phyloP scores from a whole-genome alignment of 257 asterid genomes.

The Ballota nigra region DNA sequence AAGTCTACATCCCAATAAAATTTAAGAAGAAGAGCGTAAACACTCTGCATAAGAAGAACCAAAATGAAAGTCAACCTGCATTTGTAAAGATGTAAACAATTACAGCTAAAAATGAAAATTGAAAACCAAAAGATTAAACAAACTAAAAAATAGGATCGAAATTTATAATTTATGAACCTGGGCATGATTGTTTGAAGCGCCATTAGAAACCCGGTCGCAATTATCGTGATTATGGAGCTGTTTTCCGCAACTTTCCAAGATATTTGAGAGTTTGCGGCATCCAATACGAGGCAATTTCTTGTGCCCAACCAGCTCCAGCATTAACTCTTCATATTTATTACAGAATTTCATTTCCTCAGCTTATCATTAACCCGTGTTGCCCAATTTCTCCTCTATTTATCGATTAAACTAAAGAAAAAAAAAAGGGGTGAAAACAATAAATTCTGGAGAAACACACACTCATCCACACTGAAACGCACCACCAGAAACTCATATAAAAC shows the following conservation, averaged over 20 bases:
- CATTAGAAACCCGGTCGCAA: no score
- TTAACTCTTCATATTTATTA: slow-evolving; percentile 19
- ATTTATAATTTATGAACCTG: neutral
- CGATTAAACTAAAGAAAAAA: neutral
- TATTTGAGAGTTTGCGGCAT: slow-evolving; percentile 1
- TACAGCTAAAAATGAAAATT: neutral
- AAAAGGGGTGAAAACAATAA: neutral
- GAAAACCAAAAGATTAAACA: neutral
- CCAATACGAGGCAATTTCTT: slow-evolving; percentile 23
- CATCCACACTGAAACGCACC: no score
- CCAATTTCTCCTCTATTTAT: neutral
- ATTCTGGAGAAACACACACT: neutral
- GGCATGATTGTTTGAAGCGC: slow-evolving; percentile 3
- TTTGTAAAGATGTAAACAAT: neutral
- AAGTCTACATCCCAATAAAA: no score
- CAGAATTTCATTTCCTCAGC: slow-evolving; percentile 25
- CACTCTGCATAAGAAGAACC: no score
- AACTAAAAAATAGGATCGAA: neutral
- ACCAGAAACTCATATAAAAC: no score
- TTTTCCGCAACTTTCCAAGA: slow-evolving; percentile 18
- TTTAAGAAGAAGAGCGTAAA: no score
- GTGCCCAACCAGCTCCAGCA: slow-evolving; percentile 18
- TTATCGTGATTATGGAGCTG: neutral
- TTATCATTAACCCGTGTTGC: neutral
- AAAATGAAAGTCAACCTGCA: neutral